phyloP scores from a whole-genome alignment of 345 rosid species.

The Erucastrum elatum region DNA sequence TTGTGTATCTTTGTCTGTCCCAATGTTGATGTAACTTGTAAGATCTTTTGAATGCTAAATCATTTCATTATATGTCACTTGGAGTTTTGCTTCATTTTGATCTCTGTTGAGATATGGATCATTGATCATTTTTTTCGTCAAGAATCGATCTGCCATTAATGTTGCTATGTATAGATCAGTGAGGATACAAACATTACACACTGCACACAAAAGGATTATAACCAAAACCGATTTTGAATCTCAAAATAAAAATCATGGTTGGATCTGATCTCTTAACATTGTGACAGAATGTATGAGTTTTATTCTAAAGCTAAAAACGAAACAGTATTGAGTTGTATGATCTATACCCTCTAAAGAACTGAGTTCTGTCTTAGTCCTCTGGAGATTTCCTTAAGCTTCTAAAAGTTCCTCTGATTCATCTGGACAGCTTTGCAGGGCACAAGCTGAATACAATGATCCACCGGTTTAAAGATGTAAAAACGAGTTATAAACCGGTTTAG shows the following conservation, averaged over 20 bases:
- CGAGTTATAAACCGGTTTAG: background rate
- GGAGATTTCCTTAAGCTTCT: background rate
- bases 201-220: background rate
- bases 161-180: background rate
- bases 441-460: background rate
- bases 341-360: background rate
- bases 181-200: background rate
- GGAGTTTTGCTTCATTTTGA: background rate
- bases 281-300: background rate
- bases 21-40: constrained; percentile 15
- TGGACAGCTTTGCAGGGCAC: background rate
- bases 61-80: background rate
- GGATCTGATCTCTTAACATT: too few relatives aligned
- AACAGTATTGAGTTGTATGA: too few relatives aligned
- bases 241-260: background rate
- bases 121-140: too few relatives aligned
- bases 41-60: constrained; percentile 10
- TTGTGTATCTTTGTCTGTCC: constrained; percentile 22
- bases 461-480: background rate
- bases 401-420: background rate
- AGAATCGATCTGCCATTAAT: too few relatives aligned
- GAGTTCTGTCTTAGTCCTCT: background rate
- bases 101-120: background rate
- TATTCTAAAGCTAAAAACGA: background rate
- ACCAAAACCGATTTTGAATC: background rate